phyloP scores from a whole-genome alignment of 768 basidiomycete species.

The Gloeostereum incarnatum region DNA sequence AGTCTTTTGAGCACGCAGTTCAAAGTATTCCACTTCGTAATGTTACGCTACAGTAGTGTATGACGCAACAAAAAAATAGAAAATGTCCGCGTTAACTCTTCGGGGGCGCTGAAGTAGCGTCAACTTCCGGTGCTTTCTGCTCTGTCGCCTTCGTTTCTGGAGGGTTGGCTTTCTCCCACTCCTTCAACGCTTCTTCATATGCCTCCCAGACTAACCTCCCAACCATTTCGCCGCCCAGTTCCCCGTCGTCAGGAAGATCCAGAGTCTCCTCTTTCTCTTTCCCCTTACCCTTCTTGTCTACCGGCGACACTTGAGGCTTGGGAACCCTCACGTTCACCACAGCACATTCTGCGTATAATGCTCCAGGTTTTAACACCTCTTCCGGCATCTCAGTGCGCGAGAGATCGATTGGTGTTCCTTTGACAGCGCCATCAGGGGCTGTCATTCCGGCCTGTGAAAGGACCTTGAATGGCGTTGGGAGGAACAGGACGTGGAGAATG shows the following conservation, averaged over 20 bases:
- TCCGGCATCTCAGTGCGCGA: conserved; percentile 21
- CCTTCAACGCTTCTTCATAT: conserved; percentile 56
- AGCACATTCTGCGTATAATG: conserved; percentile 70
- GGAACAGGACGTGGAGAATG: conserved; percentile 73
- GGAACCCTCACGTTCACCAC: conserved; percentile 41
- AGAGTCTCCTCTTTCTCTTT: conserved; percentile 19
- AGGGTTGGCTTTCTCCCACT: conserved; percentile 49
- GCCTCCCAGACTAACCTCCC: conserved; percentile 72
- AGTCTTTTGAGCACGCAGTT: too few species aligned
- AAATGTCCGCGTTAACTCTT: too few species aligned
- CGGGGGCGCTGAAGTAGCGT: too few species aligned
- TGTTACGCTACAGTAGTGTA: too few species aligned
- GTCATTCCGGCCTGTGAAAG: conserved; percentile 18
- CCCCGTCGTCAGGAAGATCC: conserved; percentile 50
- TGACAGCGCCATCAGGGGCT: conserved; percentile 8
- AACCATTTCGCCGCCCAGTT: conserved; percentile 60
- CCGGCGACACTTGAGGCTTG: conserved; percentile 7
- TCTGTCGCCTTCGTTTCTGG: too few species aligned
- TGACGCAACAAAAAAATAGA: too few species aligned
- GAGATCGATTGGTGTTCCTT: conserved; percentile 5
- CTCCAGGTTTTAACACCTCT: conserved; percentile 71
- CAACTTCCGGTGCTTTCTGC: too few species aligned
- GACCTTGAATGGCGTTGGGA: conserved; percentile 71
- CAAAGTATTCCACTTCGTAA: too few species aligned
- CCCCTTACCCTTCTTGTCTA: conserved; percentile 12